A percentile compares a stretch with the other conserved stretches of the same genome.
Conservation (phyloP, 2,329 filamentous ascomycete genomes). For the Cordyceps javanica region DNA sequence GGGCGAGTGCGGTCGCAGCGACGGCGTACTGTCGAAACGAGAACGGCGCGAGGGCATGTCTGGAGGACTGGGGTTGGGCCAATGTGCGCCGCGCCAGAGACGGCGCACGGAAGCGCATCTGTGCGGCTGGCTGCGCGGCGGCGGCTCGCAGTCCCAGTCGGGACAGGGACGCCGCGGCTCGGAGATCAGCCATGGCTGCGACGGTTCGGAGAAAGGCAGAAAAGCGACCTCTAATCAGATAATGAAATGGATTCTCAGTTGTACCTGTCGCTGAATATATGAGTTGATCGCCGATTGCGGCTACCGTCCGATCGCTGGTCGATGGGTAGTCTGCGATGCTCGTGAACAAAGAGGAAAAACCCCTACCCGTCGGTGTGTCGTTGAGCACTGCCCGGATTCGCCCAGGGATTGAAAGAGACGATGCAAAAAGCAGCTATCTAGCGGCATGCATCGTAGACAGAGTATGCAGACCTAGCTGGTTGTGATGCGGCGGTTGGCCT, state of each 20-base stretch:
- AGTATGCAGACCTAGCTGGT: not conserved
- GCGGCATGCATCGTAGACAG: not conserved
- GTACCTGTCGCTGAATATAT: not conserved
- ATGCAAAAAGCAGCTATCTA: not conserved
- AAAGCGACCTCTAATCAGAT: not conserved
- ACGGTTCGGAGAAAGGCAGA: no score
- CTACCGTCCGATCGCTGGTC: not conserved
- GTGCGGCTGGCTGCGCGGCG: not conserved
- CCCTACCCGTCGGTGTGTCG: not conserved
- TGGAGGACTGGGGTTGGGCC: not conserved
- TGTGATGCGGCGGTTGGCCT: slow-evolving; percentile 4
- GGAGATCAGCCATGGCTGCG: slow-evolving; percentile 6
- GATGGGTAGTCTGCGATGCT: not conserved
- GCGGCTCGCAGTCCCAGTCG: slow-evolving; percentile 10
- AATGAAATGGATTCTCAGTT: not conserved
- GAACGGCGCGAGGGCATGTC: not conserved
- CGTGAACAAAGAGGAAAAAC: not conserved
- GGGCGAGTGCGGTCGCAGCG: not conserved
- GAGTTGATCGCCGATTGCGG: not conserved
- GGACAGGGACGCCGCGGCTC: slow-evolving; percentile 5
- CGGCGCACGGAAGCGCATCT: not conserved
- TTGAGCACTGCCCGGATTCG: not conserved
- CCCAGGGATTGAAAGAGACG: not conserved
- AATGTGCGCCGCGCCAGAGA: not conserved
- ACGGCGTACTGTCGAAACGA: not conserved